phyloP scores from a whole-genome alignment of 164 flowering plant genomes.

The Cinnamomum chago region DNA sequence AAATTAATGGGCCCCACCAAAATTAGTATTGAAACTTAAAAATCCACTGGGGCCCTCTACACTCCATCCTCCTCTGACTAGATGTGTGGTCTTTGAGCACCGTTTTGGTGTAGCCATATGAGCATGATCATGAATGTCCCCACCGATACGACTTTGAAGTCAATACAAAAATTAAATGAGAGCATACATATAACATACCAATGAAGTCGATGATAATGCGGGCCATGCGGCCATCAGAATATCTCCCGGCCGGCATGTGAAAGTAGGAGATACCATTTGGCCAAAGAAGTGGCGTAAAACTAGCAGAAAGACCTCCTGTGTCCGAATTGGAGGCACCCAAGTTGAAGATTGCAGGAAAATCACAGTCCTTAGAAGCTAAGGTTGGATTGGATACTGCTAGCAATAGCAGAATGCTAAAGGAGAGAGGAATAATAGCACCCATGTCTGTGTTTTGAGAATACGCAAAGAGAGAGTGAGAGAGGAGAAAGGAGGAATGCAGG shows the following conservation, averaged over 20 bases:
- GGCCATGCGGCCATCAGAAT: slow-evolving; percentile 51
- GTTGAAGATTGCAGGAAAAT: slow-evolving; percentile 30
- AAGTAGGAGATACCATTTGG: slow-evolving; percentile 44
- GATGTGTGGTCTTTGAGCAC: no score
- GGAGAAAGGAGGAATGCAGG: background rate
- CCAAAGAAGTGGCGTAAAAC: slow-evolving; percentile 25
- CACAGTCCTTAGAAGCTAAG: background rate
- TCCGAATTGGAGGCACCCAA: slow-evolving; percentile 63
- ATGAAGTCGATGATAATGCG: slow-evolving; percentile 29
- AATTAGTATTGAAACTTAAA: no score
- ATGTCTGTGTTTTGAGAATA: background rate
- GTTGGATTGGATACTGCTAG: background rate
- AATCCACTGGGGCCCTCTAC: no score
- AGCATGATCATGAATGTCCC: no score
- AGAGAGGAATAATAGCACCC: background rate
- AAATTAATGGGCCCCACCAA: no score
- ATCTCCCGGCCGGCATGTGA: slow-evolving; percentile 38
- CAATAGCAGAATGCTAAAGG: background rate
- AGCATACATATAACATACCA: background rate
- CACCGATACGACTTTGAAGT: no score
- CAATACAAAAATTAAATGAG: no score
- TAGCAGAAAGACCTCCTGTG: slow-evolving; percentile 53
- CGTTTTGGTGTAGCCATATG: no score
- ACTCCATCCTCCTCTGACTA: no score
- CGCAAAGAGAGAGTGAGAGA: background rate